These are phyloP conservation scores for Eucalyptus regnans DNA, from an alignment of 345 rosid species.

Conservation along the genomic window DNA sequence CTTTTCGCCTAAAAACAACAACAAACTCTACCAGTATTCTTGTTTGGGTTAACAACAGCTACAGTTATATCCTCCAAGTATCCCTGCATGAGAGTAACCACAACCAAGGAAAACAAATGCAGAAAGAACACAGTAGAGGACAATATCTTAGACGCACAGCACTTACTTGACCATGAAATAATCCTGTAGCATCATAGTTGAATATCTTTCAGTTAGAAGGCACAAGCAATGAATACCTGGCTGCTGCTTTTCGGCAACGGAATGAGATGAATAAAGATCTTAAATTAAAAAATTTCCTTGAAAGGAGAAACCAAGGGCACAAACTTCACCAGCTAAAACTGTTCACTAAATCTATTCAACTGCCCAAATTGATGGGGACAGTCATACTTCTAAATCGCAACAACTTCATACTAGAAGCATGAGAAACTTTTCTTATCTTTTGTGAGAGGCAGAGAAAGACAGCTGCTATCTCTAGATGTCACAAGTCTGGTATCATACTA, in stretches of 20 bases:
- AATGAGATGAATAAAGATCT: not conserved
- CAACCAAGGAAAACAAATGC: not conserved
- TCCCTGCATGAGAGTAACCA: not conserved
- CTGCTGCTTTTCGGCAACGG: not conserved
- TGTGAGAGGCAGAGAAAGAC: not conserved
- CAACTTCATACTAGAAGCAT: not conserved
- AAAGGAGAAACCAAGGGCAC: not conserved
- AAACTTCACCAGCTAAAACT: not conserved
- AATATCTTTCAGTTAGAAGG: not conserved
- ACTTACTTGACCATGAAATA: slow-evolving; percentile 34
- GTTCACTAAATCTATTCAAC: not conserved
- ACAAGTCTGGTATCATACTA: not conserved
- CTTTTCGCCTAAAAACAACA: not conserved
- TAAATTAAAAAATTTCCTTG: not conserved
- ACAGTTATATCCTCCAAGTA: not conserved
- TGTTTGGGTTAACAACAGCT: not conserved
- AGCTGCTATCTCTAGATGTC: not conserved
- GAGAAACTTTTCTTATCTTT: not conserved
- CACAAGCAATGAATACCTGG: slow-evolving; percentile 1
- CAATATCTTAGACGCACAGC: not conserved
- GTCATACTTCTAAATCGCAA: not conserved
- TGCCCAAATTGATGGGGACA: not conserved
- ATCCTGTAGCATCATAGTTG: slow-evolving; percentile 20
- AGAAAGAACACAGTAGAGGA: not conserved
- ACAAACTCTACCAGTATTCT: not conserved